Conservation (phyloP, 2,329 filamentous ascomycete species). For the Hortaea sp. region DNA sequence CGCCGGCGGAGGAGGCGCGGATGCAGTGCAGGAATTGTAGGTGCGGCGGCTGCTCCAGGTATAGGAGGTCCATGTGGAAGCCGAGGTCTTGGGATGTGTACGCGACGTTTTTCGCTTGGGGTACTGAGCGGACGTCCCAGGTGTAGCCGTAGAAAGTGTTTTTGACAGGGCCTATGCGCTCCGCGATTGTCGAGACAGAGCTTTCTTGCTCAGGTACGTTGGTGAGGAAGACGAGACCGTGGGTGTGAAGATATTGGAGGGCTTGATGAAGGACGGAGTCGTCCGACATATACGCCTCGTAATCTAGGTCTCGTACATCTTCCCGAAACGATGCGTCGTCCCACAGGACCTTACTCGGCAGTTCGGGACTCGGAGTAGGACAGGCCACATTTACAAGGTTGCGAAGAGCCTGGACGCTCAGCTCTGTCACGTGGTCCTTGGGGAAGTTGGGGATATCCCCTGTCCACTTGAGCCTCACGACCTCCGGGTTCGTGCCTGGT, state of each 20-base stretch:
- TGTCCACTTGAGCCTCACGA: slow-evolving; percentile 46
- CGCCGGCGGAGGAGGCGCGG: slow-evolving; percentile 66
- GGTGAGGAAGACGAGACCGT: slow-evolving; percentile 68
- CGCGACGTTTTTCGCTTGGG: slow-evolving; percentile 80
- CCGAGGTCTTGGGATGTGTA: slow-evolving; percentile 72
- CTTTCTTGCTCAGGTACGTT: slow-evolving; percentile 51
- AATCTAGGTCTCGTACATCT: slow-evolving; percentile 53
- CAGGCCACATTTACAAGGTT: background rate
- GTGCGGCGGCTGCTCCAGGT: slow-evolving; percentile 67
- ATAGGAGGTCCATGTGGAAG: slow-evolving; percentile 89
- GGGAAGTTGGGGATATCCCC: slow-evolving; percentile 42
- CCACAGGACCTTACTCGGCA: slow-evolving; percentile 31
- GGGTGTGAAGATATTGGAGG: slow-evolving; percentile 50
- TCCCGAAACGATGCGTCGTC: slow-evolving; percentile 34
- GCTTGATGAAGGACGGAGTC: slow-evolving; percentile 50
- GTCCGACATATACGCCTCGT: slow-evolving; percentile 58
- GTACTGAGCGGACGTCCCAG: slow-evolving; percentile 79
- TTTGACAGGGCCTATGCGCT: slow-evolving; percentile 65
- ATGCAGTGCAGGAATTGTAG: slow-evolving; percentile 87
- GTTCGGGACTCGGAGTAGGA: background rate
- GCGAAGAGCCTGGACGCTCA: slow-evolving; percentile 9
- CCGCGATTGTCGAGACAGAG: slow-evolving; percentile 55
- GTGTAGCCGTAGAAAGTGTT: slow-evolving; percentile 86
- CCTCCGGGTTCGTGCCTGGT: slow-evolving; percentile 15
- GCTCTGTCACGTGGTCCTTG: slow-evolving; percentile 31